Evolutionary conservation across 2,329 filamentous ascomycete species (phyloP), one percentile per base, ranked within the genome.

Genomic region (Colletotrichum theobromicola): DNA sequence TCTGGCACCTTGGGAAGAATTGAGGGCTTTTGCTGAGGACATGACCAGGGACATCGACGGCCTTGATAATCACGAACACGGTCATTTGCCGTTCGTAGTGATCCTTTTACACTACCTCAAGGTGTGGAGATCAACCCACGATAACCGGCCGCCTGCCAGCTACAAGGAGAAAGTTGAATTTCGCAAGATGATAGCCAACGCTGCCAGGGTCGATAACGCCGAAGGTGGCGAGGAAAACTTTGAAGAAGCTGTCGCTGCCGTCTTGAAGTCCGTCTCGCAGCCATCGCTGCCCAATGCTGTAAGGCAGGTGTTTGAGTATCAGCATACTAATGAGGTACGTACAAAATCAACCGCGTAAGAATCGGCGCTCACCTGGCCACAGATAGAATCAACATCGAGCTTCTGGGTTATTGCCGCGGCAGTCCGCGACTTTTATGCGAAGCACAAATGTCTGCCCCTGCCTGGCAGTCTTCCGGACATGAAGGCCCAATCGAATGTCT

Each of bases 221-320:
- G 95, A 98, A 82, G 96, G 95, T 60, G 94, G 94, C 71, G 97
- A 99, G 81, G 97, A 99, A 85, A 99, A 99, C 83, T 99, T 95
- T 80, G 95, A 98, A 75, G 97, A 99, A 84, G 97, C 97, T 5
- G 92, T 93, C 60, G 92, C 92, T 16, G 95, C 96, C 7, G 95
- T 98, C 1, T 88, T 98, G 79, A 98, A 98, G 83, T 94, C 94
- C n/a, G 87, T 99, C 35, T 92, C 93, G 57, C 86, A 88, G 21
- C 92, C 93, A 60, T 90, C 90, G 30, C 83, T 97, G 24, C 92
- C 93, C 53, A 90, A 90, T 58, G 90, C 92, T 4, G 89, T 98
- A 53, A 91, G 90, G 76, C 92, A 96, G 77, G 92, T 98, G 10
- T 96, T 99, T 80, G 89, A 93, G 46, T 93, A 96, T 79, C 83